Evolutionary conservation across 2,329 filamentous ascomycete species (phyloP).

Genomic region (Claviceps quebecensis): DNA sequence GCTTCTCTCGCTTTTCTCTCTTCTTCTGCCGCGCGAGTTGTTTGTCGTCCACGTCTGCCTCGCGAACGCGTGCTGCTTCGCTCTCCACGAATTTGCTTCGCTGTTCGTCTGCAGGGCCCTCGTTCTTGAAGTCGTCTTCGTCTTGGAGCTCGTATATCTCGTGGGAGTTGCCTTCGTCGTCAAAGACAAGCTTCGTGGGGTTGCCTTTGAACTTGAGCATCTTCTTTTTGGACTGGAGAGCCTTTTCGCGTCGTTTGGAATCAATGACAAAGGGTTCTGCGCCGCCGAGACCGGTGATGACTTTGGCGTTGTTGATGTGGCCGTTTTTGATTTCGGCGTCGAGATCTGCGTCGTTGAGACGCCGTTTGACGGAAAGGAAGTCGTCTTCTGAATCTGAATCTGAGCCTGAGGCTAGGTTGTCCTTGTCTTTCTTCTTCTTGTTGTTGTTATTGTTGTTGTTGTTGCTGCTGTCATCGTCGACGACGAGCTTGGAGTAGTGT

Average conservation of each 20-base stretch:
- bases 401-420: conserved; percentile 41
- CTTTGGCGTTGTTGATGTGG: conserved; percentile 33
- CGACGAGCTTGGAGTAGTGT: conserved; percentile 81
- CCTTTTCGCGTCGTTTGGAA: conserved; percentile 87
- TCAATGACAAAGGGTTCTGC: conserved; percentile 71
- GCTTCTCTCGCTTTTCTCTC: conserved; percentile 60
- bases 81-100: conserved; percentile 62
- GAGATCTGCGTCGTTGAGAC: conserved; percentile 58
- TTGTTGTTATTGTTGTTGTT: conserved; percentile 21
- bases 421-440: conserved; percentile 17
- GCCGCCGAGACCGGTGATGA: conserved; percentile 53
- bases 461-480: conserved; percentile 45
- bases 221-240: conserved; percentile 91
- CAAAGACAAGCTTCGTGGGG: conserved; percentile 74
- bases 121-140: conserved; percentile 63
- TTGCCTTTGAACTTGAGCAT: conserved; percentile 81
- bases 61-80: conserved; percentile 56
- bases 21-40: conserved; percentile 63
- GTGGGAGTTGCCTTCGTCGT: conserved; percentile 79
- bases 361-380: conserved; percentile 79
- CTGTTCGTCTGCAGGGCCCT: conserved; percentile 64
- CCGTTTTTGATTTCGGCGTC: conserved; percentile 34
- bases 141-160: conserved; percentile 78
- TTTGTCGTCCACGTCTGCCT: conserved; percentile 75
- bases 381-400: conserved; percentile 32